Conservation (phyloP, 805 yeast species). For the Candida hungchunana region DNA sequence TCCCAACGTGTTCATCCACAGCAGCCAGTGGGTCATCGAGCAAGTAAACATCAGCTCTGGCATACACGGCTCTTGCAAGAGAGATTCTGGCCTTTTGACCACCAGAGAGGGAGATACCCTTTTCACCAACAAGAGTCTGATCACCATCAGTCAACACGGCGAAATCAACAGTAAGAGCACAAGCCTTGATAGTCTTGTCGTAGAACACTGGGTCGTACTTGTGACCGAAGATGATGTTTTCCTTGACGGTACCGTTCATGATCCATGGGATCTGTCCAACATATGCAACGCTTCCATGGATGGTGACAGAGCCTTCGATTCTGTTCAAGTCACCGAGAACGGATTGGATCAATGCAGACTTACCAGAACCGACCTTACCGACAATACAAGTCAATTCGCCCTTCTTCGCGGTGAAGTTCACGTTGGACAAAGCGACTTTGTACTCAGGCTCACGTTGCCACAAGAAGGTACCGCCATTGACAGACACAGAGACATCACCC, state of each 20-base stretch:
- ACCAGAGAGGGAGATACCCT: conserved; percentile 93
- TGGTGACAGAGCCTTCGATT: conserved; percentile 63
- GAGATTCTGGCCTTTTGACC: conserved; percentile 97
- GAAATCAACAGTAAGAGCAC: conserved; percentile 81
- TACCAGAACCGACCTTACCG: conserved; percentile 89
- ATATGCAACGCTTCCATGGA: conserved; percentile 80
- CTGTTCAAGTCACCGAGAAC: conserved; percentile 80
- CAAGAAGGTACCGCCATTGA: conserved; percentile 65
- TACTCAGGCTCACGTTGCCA: conserved; percentile 73
- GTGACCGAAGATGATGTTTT: conserved; percentile 88
- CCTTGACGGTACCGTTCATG: conserved; percentile 89
- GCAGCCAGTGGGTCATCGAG: conserved; percentile 94
- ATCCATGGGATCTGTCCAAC: conserved; percentile 97
- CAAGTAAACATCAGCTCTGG: conserved; percentile 87
- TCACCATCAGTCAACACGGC: conserved; percentile 84
- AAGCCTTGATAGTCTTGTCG: conserved; percentile 74
- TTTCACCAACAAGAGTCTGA: conserved; percentile 90
- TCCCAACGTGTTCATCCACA: conserved; percentile 95
- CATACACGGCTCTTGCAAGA: conserved; percentile 92
- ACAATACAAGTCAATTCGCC: conserved; percentile 83
- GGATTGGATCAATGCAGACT: conserved; percentile 76
- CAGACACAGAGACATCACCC: conserved; percentile 66
- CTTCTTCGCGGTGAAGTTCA: conserved; percentile 60
- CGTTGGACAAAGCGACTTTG: conserved; percentile 61
- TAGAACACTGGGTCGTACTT: conserved; percentile 79